Evolutionary conservation across 2,329 filamentous ascomycete genomes (phyloP).

Genomic region (Whalleya microplaca): DNA sequence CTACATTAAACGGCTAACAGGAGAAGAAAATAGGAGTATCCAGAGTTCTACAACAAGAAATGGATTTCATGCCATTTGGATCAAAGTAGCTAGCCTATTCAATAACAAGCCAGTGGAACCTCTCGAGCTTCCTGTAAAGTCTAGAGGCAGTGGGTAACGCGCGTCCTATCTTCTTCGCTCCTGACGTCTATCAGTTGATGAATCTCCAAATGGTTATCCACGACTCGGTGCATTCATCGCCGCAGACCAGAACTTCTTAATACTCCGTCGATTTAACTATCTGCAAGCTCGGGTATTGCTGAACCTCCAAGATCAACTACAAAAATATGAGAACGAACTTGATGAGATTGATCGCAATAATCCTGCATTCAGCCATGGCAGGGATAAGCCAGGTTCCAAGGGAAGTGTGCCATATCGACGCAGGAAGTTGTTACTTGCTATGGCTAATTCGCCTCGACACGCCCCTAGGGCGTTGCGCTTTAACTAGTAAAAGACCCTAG

Average conservation of each 20-base stretch:
- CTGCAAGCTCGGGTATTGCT: constrained; percentile 17
- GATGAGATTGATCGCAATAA: not conserved
- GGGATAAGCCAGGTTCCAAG: not conserved
- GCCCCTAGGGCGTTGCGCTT: no score
- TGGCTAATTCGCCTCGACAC: no score
- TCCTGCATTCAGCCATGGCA: not conserved
- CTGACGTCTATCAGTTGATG: not conserved
- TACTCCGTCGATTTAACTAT: constrained; percentile 19
- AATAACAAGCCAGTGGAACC: not conserved
- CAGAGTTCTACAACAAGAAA: no score
- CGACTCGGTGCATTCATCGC: constrained; percentile 10
- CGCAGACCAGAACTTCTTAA: not conserved
- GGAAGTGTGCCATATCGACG: not conserved
- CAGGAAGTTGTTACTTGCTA: not conserved
- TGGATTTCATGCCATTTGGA: not conserved
- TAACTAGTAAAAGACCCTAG: no score
- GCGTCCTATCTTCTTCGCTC: no score
- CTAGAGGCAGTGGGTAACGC: no score
- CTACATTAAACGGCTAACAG: no score
- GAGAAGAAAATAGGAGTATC: no score
- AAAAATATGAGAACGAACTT: constrained; percentile 6
- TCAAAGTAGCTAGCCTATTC: not conserved
- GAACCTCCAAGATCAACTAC: constrained; percentile 15
- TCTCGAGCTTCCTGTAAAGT: not conserved
- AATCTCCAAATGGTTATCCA: constrained; percentile 5